These are phyloP conservation scores for Fraxinus baroniana DNA, from an alignment of 305 asterid genomes.

Conservation along the genomic window DNA sequence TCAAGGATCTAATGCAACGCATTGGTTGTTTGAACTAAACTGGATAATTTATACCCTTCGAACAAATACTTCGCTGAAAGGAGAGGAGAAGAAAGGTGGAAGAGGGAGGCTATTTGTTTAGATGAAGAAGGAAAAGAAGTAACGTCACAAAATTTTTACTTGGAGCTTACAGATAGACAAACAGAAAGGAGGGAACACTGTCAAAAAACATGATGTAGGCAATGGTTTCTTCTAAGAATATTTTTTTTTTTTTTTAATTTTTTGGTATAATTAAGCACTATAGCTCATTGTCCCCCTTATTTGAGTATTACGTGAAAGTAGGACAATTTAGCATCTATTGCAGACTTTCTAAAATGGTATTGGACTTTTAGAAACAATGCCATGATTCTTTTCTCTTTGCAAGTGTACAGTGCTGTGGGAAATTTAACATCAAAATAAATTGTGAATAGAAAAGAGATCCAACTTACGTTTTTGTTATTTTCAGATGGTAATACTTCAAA, in stretches of 20 bases:
- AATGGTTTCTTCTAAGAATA: not conserved
- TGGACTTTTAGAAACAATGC: not conserved
- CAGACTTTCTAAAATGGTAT: not conserved
- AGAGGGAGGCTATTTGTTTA: not conserved
- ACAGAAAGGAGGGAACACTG: not conserved
- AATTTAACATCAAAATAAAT: not conserved
- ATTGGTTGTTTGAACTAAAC: not conserved
- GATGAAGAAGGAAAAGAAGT: not conserved
- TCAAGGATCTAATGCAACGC: not conserved
- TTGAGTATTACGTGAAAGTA: not conserved
- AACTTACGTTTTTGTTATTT: slow-evolving; percentile 15
- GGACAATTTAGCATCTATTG: not conserved
- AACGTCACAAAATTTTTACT: not conserved
- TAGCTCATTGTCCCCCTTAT: not conserved
- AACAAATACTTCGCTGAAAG: not conserved
- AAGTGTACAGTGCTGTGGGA: not conserved
- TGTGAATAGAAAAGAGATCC: not conserved
- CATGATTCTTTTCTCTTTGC: not conserved
- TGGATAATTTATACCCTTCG: not conserved
- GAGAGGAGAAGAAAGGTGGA: not conserved
- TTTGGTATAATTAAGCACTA: not conserved
- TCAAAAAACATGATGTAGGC: not conserved
- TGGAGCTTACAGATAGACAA: not conserved
- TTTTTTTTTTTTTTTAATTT: no score
- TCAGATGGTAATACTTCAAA: slow-evolving; percentile 51